A percentile compares a stretch with the other conserved stretches of the same genome.
Evolutionary conservation across 805 yeast species (phyloP).

Genomic region (Metschnikowia sp.): DNA sequence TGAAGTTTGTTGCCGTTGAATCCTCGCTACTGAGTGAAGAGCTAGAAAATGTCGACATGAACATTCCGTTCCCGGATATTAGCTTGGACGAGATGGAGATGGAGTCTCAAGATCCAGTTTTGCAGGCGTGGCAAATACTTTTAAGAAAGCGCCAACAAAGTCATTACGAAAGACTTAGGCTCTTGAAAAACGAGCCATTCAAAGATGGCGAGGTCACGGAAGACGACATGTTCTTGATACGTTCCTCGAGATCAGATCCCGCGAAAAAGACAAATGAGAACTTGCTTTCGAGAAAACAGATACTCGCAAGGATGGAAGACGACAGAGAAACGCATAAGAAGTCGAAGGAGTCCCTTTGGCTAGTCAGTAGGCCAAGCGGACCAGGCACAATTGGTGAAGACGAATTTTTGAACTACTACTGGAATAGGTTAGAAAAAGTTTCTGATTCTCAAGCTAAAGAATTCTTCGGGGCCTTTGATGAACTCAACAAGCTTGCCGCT

Average conservation of each 20-base stretch:
- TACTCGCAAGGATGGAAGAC: slow-evolving; percentile 79
- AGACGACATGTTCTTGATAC: slow-evolving; percentile 18
- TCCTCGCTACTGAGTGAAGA: slow-evolving; percentile 38
- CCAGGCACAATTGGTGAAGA: slow-evolving; percentile 34
- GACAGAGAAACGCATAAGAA: slow-evolving; percentile 90
- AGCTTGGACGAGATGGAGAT: slow-evolving; percentile 19
- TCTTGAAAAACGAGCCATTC: slow-evolving; percentile 30
- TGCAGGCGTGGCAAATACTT: slow-evolving; percentile 46
- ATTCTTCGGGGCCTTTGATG: slow-evolving; percentile 46
- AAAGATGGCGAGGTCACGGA: slow-evolving; percentile 17
- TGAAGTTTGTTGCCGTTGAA: slow-evolving; percentile 25
- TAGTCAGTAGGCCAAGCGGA: slow-evolving; percentile 48
- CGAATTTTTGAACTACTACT: slow-evolving; percentile 44
- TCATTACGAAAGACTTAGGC: slow-evolving; percentile 46
- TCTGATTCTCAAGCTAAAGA: slow-evolving; percentile 43
- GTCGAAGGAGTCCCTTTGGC: slow-evolving; percentile 79
- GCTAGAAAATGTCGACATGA: slow-evolving; percentile 24
- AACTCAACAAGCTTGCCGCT: slow-evolving; percentile 51
- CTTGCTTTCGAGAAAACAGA: slow-evolving; percentile 45
- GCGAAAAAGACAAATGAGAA: slow-evolving; percentile 20
- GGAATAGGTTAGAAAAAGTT: slow-evolving; percentile 44
- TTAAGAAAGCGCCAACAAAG: slow-evolving; percentile 47
- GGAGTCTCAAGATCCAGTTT: slow-evolving; percentile 27
- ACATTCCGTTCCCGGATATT: slow-evolving; percentile 35
- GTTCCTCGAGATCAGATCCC: slow-evolving; percentile 26